Evolutionary conservation across 2,329 filamentous ascomycete species (phyloP), one percentile per base, ranked within the genome.

Genomic region (Lasiodiplodia sp.): DNA sequence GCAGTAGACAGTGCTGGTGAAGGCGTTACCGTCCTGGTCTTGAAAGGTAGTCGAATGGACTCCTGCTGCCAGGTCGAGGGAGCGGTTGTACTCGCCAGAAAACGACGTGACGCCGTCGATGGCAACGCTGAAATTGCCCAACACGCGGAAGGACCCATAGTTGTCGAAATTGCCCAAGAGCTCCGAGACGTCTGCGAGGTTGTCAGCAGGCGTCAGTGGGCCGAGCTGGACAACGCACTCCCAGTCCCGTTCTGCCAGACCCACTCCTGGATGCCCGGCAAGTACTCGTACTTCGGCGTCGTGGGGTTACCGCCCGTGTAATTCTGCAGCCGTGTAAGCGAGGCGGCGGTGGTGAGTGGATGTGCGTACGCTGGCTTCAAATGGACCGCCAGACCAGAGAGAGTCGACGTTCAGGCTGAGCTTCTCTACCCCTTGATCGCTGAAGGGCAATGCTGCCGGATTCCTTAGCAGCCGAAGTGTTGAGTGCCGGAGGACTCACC

Each of bases 351-450:
- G 2, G 21, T 8, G 23, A 31, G 7, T 23, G n/a, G 10, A 8
- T 12, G 18, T 18, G 14, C 10, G 18, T 71, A 82, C 82, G 21
- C 74, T 73, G 49, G 73, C 75, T 67, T 84, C 78, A 68, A 86
- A 86, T 0, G 84, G 84, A 0, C 85, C 85, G 2, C 83, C 84
- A 2, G 81, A 82, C 85, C 84, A 86, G 1, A 86, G 71, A 2
- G 78, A 83, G 68, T 87, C 85, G 21, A 84, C 71, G 62, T 86
- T 86, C 47, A 86, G 67, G 23, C 77, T 79, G 5, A 86, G 65
- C 28, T 78, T 80, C 60, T 86, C 84, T 1, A 74, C 70, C 2
- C 81, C 81, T 0, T 83, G 78, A 18, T 75, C 70, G 0, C 84
- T 84, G 67, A 82, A 82, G 0, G 82, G 78, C 37, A 86, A 79